Evolutionary conservation across 371 early-diverging fungal genomes (phyloP).

Genomic region (Actinomortierella wolfii): DNA sequence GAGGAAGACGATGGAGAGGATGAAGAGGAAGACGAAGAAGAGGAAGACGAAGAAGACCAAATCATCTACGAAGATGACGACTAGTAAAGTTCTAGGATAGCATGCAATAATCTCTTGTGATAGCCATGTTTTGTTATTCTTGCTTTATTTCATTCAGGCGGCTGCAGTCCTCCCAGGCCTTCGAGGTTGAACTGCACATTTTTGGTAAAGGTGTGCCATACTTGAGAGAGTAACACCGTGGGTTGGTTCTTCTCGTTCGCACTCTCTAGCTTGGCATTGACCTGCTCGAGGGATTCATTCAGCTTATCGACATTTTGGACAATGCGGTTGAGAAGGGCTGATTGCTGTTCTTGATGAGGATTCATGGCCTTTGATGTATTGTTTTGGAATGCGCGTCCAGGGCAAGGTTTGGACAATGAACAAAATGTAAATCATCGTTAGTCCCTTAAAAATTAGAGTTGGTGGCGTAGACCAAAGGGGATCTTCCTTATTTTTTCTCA

Average conservation of each 20-base stretch:
- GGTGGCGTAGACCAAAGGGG: too few relatives aligned
- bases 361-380: constrained; percentile 17
- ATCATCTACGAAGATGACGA: constrained; percentile 9
- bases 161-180: constrained; percentile 34
- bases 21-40: constrained; percentile 15
- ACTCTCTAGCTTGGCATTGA: constrained; percentile 32
- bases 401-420: too few relatives aligned
- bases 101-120: too few relatives aligned
- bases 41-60: constrained; percentile 18
- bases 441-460: too few relatives aligned
- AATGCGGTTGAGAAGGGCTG: constrained; percentile 36
- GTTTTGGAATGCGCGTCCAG: too few relatives aligned
- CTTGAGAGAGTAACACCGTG: constrained; percentile 27
- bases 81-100: neutral
- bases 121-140: too few relatives aligned
- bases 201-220: constrained; percentile 39
- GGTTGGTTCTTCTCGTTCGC: constrained; percentile 30
- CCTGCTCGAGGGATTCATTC: constrained; percentile 34
- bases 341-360: constrained; percentile 41
- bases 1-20: constrained; percentile 18
- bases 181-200: constrained; percentile 37
- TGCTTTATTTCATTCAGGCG: constrained; percentile 14
- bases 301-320: constrained; percentile 44
- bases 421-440: too few relatives aligned
- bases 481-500: too few relatives aligned